phyloP scores from a whole-genome alignment of 2,329 filamentous ascomycete species.

The Fusarium acutatum region DNA sequence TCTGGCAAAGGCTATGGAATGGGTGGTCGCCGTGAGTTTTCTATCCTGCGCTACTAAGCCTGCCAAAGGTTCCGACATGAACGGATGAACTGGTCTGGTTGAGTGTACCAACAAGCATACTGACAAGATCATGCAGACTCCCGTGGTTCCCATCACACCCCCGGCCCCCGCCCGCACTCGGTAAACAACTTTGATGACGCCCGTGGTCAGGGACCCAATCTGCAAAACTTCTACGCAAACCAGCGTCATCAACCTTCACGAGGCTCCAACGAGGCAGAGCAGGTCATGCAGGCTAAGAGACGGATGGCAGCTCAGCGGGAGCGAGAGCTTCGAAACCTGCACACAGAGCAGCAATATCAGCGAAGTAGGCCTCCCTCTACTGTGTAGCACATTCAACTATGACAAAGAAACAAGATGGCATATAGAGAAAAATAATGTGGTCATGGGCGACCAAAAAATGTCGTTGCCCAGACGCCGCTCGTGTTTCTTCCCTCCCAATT shows the following conservation, averaged over 20 bases:
- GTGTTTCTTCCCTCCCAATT: conserved; percentile 39
- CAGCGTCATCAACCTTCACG: conserved; percentile 90
- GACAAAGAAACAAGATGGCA: conserved; percentile 45
- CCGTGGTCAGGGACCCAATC: conserved; percentile 75
- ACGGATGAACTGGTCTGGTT: conserved; percentile 26
- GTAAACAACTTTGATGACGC: conserved; percentile 83
- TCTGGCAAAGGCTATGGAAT: conserved; percentile 89
- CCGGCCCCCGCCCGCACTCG: conserved; percentile 80
- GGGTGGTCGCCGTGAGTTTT: conserved; percentile 82
- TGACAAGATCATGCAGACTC: conserved; percentile 64
- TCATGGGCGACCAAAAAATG: conserved; percentile 39
- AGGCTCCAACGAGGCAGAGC: conserved; percentile 89
- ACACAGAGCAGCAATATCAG: conserved; percentile 99
- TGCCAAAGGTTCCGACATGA: conserved; percentile 19
- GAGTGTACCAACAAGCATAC: conserved; percentile 25
- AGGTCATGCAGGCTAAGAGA: conserved; percentile 99
- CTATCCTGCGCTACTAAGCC: conserved; percentile 30
- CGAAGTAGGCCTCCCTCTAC: conserved; percentile 91
- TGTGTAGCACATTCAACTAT: conserved; percentile 67
- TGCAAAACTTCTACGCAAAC: conserved; percentile 92
- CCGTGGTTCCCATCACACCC: conserved; percentile 70
- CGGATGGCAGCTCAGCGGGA: conserved; percentile 99
- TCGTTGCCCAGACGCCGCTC: conserved; percentile 34
- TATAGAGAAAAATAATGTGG: conserved; percentile 50
- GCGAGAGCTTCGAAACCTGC: conserved; percentile 98